Conservation (phyloP, 1,284 basidiomycete genomes). For the Cryptococcus wingfieldii region DNA sequence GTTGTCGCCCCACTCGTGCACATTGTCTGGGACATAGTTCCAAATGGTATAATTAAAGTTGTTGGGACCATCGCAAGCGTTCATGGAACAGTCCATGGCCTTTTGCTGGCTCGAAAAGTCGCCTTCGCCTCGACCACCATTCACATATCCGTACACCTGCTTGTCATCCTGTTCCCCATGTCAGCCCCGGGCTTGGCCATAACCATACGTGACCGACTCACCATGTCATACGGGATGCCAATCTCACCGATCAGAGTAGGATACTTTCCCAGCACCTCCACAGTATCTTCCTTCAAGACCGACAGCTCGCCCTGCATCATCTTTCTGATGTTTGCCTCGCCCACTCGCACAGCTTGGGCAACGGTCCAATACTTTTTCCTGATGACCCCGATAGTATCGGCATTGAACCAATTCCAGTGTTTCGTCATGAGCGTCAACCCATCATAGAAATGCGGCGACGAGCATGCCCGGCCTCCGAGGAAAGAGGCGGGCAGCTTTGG, state of each 20-base stretch:
- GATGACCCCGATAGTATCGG: slow-evolving; percentile 63
- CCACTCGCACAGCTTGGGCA: slow-evolving; percentile 59
- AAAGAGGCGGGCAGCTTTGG: slow-evolving; percentile 57
- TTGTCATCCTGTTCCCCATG: slow-evolving; percentile 57
- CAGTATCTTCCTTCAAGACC: slow-evolving; percentile 65
- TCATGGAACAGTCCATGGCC: slow-evolving; percentile 87
- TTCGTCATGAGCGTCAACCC: slow-evolving; percentile 69
- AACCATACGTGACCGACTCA: slow-evolving; percentile 13
- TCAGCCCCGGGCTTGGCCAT: background rate
- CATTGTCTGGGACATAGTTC: slow-evolving; percentile 75
- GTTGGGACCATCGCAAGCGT: slow-evolving; percentile 81
- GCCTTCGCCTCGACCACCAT: slow-evolving; percentile 67
- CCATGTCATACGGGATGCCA: slow-evolving; percentile 87
- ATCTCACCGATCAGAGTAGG: slow-evolving; percentile 95
- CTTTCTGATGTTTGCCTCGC: slow-evolving; percentile 74
- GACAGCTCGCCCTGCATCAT: slow-evolving; percentile 79
- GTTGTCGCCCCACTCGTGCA: slow-evolving; percentile 85
- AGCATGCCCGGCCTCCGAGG: slow-evolving; percentile 67
- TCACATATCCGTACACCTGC: slow-evolving; percentile 75
- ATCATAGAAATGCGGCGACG: slow-evolving; percentile 91
- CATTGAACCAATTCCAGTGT: slow-evolving; percentile 94
- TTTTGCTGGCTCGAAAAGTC: slow-evolving; percentile 76
- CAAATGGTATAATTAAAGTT: slow-evolving; percentile 80
- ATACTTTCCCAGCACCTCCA: slow-evolving; percentile 58
- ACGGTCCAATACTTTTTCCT: slow-evolving; percentile 73